Conservation (phyloP, 306 rosid species). For the Quercus parvula region DNA sequence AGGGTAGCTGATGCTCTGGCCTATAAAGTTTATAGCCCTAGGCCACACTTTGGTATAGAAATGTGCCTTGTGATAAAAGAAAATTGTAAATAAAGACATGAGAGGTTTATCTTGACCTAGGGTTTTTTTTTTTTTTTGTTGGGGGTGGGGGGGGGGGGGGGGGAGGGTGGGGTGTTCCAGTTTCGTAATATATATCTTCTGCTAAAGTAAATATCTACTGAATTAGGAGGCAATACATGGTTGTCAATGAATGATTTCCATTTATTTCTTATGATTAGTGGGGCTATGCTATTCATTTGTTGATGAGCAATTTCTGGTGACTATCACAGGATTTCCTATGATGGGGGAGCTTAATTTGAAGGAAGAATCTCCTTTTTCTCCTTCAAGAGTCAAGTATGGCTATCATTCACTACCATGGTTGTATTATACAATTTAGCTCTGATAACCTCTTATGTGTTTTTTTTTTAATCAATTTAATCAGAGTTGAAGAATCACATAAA, state of each 20-base stretch:
- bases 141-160: too few species aligned
- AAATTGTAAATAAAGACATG: background rate
- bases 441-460: constrained; percentile 18
- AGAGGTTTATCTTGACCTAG: background rate
- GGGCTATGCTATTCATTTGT: constrained; percentile 3
- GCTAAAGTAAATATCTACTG: constrained; percentile 12
- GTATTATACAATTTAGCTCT: constrained; percentile 12
- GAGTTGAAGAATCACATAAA: constrained; percentile 84
- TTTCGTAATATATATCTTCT: background rate
- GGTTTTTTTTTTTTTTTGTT: background rate
- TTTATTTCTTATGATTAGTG: constrained; percentile 10
- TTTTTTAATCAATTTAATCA: constrained; percentile 31
- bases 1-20: background rate
- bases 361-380: constrained; percentile 81
- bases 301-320: constrained; percentile 20
- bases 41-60: background rate
- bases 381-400: constrained; percentile 78
- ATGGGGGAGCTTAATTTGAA: constrained; percentile 70
- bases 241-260: constrained; percentile 18
- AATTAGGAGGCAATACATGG: background rate
- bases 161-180: too few species aligned
- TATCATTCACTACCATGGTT: constrained; percentile 12
- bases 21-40: constrained; percentile 4
- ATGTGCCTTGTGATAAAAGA: background rate
- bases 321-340: constrained; percentile 46